Conservation (phyloP, 768 basidiomycete species). For the Hericium erinaceus region DNA sequence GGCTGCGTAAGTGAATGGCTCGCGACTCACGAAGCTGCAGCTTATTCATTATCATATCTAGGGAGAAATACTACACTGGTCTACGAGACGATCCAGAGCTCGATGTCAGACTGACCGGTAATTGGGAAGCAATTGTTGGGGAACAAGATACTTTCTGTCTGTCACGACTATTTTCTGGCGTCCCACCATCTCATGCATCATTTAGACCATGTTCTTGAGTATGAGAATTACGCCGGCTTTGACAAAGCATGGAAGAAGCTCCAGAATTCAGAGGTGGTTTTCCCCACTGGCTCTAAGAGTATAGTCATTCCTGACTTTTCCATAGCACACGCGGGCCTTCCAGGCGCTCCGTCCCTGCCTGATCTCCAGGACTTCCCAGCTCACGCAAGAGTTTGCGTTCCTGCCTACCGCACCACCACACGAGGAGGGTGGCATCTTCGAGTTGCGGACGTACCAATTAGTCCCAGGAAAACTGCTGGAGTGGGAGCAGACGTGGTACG, state of each 20-base stretch:
- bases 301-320: not conserved
- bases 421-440: constrained; percentile 85
- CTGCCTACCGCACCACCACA: constrained; percentile 86
- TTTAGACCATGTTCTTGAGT: constrained; percentile 73
- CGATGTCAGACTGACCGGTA: constrained; percentile 84
- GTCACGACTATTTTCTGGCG: constrained; percentile 10
- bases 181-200: constrained; percentile 1
- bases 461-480: constrained; percentile 86
- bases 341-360: constrained; percentile 71
- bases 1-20: constrained; percentile 56
- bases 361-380: constrained; percentile 61
- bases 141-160: constrained; percentile 78
- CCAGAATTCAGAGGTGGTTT: constrained; percentile 49
- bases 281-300: not conserved
- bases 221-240: constrained; percentile 86
- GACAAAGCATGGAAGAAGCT: constrained; percentile 68
- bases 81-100: constrained; percentile 65
- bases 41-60: constrained; percentile 19
- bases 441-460: constrained; percentile 81
- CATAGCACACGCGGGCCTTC: constrained; percentile 59
- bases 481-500: constrained; percentile 90
- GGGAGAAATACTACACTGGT: constrained; percentile 77
- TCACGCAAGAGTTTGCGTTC: constrained; percentile 93
- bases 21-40: constrained; percentile 3
- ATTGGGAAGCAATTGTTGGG: constrained; percentile 88